Evolutionary conservation across 2,329 filamentous ascomycete genomes (phyloP), one percentile per base, ranked within the genome.

Genomic region (Teratosphaeria viscida): DNA sequence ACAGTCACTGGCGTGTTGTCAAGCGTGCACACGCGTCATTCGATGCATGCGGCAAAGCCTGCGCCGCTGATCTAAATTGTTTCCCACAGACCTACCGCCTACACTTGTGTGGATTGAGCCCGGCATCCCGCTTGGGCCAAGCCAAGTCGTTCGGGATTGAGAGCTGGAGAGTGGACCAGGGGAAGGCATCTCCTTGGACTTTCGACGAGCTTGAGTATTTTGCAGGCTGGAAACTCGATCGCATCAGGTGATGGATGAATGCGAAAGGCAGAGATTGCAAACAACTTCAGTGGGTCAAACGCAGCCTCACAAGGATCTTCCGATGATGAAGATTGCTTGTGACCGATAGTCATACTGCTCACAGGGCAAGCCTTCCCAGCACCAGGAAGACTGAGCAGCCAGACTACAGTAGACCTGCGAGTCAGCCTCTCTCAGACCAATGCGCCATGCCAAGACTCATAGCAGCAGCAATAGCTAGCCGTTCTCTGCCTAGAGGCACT

Each of bases 11-110:
- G 67, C 68, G 69, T 27, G 67, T 19, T 66, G 66, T 39, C 64
- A 65, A 27, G 66, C 72, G 52, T n/a, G 66, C 71, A 69, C 69
- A 74, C 57, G 56, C 52, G 8, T 74, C 70, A 10, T 58, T 70
- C 52, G 64, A 70, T 3, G 65, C 68, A 16, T 75, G 73, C 65
- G 73, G 76, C 5, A 74, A 72, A 53, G 79, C 81, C 11, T 85
- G 82, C 63, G 71, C 77, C 52, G 65, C 65, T 2, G 61, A 69
- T 5, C 39, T 56, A 1, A 56, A 63, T 3, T 77, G 75, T 57
- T 72, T 74, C 47, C 74, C 76, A 63, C 76, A 70, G 62, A 66
- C 68, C 1, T 70, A 68, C 52, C 65, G 67, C 49, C 63, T 63
- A 11, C 59, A 12, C 4, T 43, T 12, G 37, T 43, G 37, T 12